Evolutionary conservation across 495 filamentous ascomycete genomes (phyloP).

Genomic region (Hapsidospora chrysogenum): DNA sequence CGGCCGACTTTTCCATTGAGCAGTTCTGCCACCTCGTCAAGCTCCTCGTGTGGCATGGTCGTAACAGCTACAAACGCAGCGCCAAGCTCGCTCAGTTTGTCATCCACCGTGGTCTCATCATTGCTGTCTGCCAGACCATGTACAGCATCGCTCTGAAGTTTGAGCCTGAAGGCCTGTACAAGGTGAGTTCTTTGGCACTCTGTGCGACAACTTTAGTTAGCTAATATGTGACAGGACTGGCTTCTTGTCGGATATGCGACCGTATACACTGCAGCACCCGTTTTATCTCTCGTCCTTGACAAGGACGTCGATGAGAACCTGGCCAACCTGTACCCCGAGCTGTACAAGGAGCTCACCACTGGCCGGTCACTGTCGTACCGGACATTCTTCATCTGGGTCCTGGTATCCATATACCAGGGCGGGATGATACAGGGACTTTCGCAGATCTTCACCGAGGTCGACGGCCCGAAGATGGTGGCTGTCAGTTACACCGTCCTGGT

Average conservation of each 20-base stretch:
- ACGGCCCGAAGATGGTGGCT: conserved; percentile 60
- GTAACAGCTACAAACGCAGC: conserved; percentile 89
- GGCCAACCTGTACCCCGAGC: conserved; percentile 87
- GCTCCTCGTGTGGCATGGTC: conserved; percentile 92
- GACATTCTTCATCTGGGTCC: conserved; percentile 95
- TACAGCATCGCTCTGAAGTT: conserved; percentile 85
- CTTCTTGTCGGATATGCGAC: conserved; percentile 94
- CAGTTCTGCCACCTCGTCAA: conserved; percentile 96
- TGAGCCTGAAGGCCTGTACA: conserved; percentile 86
- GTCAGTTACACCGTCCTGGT: conserved; percentile 87
- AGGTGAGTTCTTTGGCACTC: too few relatives aligned
- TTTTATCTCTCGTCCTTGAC: conserved; percentile 92
- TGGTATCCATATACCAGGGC: conserved; percentile 89
- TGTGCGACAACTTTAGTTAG: conserved; percentile 3
- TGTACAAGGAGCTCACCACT: conserved; percentile 87
- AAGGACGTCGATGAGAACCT: conserved; percentile 86
- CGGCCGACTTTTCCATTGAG: conserved; percentile 89
- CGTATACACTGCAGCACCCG: conserved; percentile 85
- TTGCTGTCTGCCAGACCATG: conserved; percentile 90
- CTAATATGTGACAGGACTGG: conserved; percentile 48
- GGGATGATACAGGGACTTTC: conserved; percentile 83
- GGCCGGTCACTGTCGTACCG: conserved; percentile 75
- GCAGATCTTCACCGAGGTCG: conserved; percentile 66
- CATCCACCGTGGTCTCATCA: conserved; percentile 92
- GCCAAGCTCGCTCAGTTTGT: conserved; percentile 97